A percentile compares a stretch with the other conserved stretches of the same genome.
Evolutionary conservation across 164 flowering plant genomes (phyloP).

Genomic region (Brasenia schreberi): DNA sequence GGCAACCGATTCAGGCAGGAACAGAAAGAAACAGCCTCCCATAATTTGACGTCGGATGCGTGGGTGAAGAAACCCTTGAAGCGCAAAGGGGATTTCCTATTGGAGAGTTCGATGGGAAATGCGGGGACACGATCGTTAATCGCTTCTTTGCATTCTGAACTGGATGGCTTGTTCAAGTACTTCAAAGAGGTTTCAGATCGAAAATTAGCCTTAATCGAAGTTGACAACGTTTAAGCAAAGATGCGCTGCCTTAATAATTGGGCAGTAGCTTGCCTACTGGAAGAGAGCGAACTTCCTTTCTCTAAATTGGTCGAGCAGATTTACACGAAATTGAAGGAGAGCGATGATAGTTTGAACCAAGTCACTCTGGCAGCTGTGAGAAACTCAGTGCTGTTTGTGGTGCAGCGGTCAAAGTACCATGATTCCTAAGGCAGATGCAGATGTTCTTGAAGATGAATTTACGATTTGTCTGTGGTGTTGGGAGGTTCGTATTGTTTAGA

Average conservation of each 20-base stretch:
- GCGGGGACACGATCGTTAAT: slow-evolving; percentile 10
- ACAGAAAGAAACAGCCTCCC: background rate
- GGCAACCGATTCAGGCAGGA: background rate
- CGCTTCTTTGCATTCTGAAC: slow-evolving; percentile 9
- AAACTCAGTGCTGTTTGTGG: slow-evolving; percentile 44
- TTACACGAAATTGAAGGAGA: slow-evolving; percentile 30
- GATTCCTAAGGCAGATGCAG: slow-evolving; percentile 59
- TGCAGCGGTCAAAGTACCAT: slow-evolving; percentile 50
- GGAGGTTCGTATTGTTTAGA: slow-evolving; percentile 48
- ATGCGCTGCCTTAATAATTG: slow-evolving; percentile 9
- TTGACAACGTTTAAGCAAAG: background rate
- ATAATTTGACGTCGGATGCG: background rate
- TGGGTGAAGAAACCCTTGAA: slow-evolving; percentile 7
- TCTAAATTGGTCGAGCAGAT: slow-evolving; percentile 50
- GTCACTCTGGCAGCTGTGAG: slow-evolving; percentile 41
- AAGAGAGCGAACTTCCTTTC: slow-evolving; percentile 55
- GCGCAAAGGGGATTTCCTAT: slow-evolving; percentile 10
- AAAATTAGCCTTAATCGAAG: slow-evolving; percentile 6
- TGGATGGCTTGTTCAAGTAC: slow-evolving; percentile 11
- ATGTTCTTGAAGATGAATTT: slow-evolving; percentile 70
- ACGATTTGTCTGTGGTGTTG: slow-evolving; percentile 79
- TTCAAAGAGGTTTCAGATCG: slow-evolving; percentile 9
- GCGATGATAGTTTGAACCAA: slow-evolving; percentile 8
- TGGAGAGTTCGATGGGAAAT: slow-evolving; percentile 4
- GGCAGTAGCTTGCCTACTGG: slow-evolving; percentile 51